phyloP scores from a whole-genome alignment of 106 monocot genomes.

The Platanthera guangdongensis region DNA sequence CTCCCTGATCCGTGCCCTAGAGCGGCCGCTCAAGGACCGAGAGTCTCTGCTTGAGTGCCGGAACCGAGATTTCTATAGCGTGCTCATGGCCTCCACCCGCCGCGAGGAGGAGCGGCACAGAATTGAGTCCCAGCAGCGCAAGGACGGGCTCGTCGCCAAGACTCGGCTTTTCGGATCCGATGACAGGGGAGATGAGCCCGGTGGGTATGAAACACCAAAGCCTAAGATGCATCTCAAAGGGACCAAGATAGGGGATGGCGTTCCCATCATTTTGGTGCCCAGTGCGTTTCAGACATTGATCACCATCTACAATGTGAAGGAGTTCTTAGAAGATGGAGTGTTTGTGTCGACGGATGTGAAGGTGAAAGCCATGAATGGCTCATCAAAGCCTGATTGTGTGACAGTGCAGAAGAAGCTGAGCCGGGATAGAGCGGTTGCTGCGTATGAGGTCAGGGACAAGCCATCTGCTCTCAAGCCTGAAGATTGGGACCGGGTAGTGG shows the following conservation, averaged over 20 bases:
- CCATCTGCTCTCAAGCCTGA: slow-evolving; percentile 62
- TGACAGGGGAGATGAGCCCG: slow-evolving; percentile 16
- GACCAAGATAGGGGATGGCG: slow-evolving; percentile 69
- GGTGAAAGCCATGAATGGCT: slow-evolving; percentile 54
- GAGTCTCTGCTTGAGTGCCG: slow-evolving; percentile 69
- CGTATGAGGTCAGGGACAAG: slow-evolving; percentile 96
- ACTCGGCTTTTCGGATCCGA: slow-evolving; percentile 45
- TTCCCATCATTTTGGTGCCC: slow-evolving; percentile 96
- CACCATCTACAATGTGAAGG: slow-evolving; percentile 97
- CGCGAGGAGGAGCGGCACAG: slow-evolving; percentile 79
- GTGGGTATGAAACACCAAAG: slow-evolving; percentile 24
- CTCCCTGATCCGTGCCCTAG: slow-evolving; percentile 51
- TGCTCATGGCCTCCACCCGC: slow-evolving; percentile 41
- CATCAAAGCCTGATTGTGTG: slow-evolving; percentile 68
- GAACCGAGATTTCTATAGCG: slow-evolving; percentile 63
- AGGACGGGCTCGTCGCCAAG: slow-evolving; percentile 76
- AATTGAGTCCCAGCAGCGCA: slow-evolving; percentile 62
- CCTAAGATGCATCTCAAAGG: slow-evolving; percentile 64
- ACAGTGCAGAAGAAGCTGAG: slow-evolving; percentile 99
- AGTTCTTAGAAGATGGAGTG: slow-evolving; percentile 92
- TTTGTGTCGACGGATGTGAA: slow-evolving; percentile 77
- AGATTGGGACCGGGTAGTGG: slow-evolving; percentile 95
- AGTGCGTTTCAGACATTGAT: slow-evolving; percentile 96
- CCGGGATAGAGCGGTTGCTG: slow-evolving; percentile 57
- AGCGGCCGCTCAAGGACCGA: slow-evolving; percentile 84